phyloP scores from a whole-genome alignment of 768 basidiomycete genomes.

The Podaxis carcinomalis region DNA sequence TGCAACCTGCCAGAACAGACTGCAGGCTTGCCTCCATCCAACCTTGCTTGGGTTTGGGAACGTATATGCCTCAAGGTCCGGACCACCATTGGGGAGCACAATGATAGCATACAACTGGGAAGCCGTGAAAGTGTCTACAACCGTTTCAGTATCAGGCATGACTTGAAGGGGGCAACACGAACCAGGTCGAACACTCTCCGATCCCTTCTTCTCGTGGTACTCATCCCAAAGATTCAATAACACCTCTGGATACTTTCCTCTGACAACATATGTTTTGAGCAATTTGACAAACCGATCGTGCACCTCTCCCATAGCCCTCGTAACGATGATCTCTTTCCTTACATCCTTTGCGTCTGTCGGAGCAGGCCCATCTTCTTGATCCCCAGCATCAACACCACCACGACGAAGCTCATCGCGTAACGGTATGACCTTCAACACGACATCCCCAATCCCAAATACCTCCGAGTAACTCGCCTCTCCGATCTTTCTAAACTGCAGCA shows the following conservation, averaged over 20 bases:
- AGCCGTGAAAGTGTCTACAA: slow-evolving; percentile 65
- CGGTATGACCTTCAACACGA: slow-evolving; percentile 90
- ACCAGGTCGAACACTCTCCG: slow-evolving; percentile 87
- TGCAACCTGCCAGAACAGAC: slow-evolving; percentile 88
- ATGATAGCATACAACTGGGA: slow-evolving; percentile 87
- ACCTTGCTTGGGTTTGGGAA: slow-evolving; percentile 53
- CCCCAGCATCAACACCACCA: slow-evolving; percentile 9
- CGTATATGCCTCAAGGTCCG: slow-evolving; percentile 82
- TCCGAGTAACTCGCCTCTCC: slow-evolving; percentile 98
- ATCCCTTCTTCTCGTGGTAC: slow-evolving; percentile 70
- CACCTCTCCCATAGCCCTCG: slow-evolving; percentile 70
- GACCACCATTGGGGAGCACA: slow-evolving; percentile 85
- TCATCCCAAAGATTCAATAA: slow-evolving; percentile 86
- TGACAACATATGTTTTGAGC: slow-evolving; percentile 80
- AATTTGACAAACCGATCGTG: slow-evolving; percentile 78
- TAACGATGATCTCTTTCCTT: slow-evolving; percentile 77
- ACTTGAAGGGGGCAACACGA: slow-evolving; percentile 9
- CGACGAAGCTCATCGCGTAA: slow-evolving; percentile 47
- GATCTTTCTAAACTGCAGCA: slow-evolving; percentile 66
- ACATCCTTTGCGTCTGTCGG: slow-evolving; percentile 73
- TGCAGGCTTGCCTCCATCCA: slow-evolving; percentile 85
- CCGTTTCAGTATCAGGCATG: neutral
- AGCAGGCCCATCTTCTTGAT: slow-evolving; percentile 54
- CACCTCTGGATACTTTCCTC: slow-evolving; percentile 76
- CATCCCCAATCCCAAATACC: slow-evolving; percentile 85